Base-by-base conservation (phyloP, 2,329 filamentous ascomycete genomes). In the Cladosporium cucumerinum region DNA sequence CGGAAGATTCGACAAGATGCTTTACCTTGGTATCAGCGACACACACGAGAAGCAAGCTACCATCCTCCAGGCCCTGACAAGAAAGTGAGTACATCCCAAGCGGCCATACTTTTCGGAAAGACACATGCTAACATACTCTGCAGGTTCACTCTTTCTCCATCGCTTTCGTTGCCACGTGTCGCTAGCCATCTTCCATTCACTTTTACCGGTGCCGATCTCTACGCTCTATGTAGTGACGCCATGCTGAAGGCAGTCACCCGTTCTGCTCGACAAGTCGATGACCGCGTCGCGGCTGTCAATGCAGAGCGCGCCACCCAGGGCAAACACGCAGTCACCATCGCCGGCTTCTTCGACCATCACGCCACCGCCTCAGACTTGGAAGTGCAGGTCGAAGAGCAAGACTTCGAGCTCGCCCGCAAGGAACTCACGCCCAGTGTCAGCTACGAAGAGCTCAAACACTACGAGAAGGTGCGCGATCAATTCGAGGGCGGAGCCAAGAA, bases 161-260 rank as follows among this genome's bases (percentile, higher is more conserved):
- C 87, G 1, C 83, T 97, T 55, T 95, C 92, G 12, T 86, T 99
- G 12, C 77, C 84, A 28, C 81, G 86, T 8, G 87, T 99, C 55
- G 90, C 94, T 4, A 84, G 90, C 60, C 84, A 84, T 12, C 85
- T 99, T 4, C 95, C 95, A 0, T 95, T 97, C 76, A 98, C 94
- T 2, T 99, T 97, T 80, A 99, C 95, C 0, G 95, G 95, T 73
- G 95, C 95, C 68, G 95, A 99, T 79, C 89, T 99, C 74, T 99
- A 99, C 78, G 95, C 95, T 0, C 85, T 99, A 23, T 98, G 94
- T 81, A 97, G 93, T 51, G 95, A 99, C 77, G 93, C 95, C 60
- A 99, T 99, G 95, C 89, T 99, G 70, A 98, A 99, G 78, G 95
- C 95, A 23, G 94, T 99, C 65, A 99, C 95, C 2, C 88, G 95